Conservation (phyloP, 192 early-diverging fungal genomes). For the Dispira simplex region DNA sequence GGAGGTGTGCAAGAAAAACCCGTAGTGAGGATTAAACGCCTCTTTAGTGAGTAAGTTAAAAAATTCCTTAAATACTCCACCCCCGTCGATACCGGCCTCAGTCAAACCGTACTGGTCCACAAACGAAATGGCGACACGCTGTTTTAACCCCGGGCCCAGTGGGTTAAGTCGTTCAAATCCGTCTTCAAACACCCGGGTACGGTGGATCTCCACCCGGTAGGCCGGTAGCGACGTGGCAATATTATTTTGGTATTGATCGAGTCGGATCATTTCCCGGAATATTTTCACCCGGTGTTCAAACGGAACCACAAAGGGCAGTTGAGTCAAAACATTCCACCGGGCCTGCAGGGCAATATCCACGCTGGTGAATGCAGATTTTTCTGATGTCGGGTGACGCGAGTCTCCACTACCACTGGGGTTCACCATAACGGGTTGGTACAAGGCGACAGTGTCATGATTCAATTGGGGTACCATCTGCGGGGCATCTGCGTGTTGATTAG, state of each 20-base stretch:
- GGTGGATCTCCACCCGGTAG: slow-evolving; percentile 40
- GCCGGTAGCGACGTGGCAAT: slow-evolving; percentile 9
- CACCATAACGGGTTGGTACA: no score
- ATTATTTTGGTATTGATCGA: slow-evolving; percentile 37
- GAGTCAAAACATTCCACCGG: slow-evolving; percentile 34
- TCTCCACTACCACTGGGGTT: no score
- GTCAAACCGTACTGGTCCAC: slow-evolving; percentile 63
- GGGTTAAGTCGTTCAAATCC: slow-evolving; percentile 58
- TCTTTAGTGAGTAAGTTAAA: slow-evolving; percentile 58
- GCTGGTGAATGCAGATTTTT: not conserved
- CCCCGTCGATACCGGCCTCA: slow-evolving; percentile 93
- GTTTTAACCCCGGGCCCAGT: slow-evolving; percentile 51
- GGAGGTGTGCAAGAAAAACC: slow-evolving; percentile 45
- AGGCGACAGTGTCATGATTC: not conserved
- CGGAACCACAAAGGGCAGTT: slow-evolving; percentile 84
- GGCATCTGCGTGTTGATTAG: not conserved
- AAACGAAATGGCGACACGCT: slow-evolving; percentile 71
- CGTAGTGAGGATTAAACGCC: slow-evolving; percentile 57
- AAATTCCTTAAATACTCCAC: slow-evolving; percentile 97
- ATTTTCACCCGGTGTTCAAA: slow-evolving; percentile 79
- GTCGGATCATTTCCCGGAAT: slow-evolving; percentile 61
- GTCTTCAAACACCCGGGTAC: slow-evolving; percentile 80
- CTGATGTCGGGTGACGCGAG: no score
- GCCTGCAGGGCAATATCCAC: not conserved
- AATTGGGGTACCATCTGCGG: not conserved